Evolutionary conservation across 2,329 filamentous ascomycete genomes (phyloP), one percentile per base, ranked within the genome.

Genomic region (Escovopsis sp.): DNA sequence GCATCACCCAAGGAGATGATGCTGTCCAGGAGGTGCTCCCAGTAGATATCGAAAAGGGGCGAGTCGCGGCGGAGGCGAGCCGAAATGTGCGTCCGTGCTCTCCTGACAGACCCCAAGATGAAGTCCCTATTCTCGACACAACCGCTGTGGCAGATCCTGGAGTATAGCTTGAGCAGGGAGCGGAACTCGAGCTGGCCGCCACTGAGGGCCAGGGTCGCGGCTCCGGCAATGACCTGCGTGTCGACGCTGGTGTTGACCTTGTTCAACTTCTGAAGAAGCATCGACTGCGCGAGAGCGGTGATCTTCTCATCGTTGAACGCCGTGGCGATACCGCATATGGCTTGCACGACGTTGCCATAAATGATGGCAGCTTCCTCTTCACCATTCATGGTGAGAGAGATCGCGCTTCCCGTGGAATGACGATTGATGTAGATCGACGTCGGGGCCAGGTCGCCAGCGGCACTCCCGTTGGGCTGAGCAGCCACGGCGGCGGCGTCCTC

Each of bases 191-290:
- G 71, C 47, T 81, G 74, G 9, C 83, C 84, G 43, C 84, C 86
- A 50, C 74, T 79, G 5, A 91, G 66, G 29, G 87, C 82, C 42
- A 98, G 65, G 6, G 76, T 70, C 8, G 87, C 86, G 7, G 86
- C 79, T 45, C 93, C 87, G 13, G 76, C 77, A 42, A 96, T 81
- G 45, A 98, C 91, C 42, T 81, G 81, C 27, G 82, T 79, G 64
- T 96, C 88, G 2, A 95, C 83, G 5, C 73, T 66, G 45, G 75
- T 70, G 53, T 77, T 91, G 42, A 95, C 77, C 60, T 91, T 89
- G 46, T 82, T 80, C 44, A 96, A 75, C 60, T 98, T 96, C 56
- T 98, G 91, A n/a, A 94, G 65, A 20, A 99, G 75, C 79, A 98
- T 95, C 1, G 87, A 93, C 52, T 95, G 83, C 2, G 88, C 89